phyloP scores from a whole-genome alignment of 2,329 filamentous ascomycete genomes.

The Eurotiales sp. region DNA sequence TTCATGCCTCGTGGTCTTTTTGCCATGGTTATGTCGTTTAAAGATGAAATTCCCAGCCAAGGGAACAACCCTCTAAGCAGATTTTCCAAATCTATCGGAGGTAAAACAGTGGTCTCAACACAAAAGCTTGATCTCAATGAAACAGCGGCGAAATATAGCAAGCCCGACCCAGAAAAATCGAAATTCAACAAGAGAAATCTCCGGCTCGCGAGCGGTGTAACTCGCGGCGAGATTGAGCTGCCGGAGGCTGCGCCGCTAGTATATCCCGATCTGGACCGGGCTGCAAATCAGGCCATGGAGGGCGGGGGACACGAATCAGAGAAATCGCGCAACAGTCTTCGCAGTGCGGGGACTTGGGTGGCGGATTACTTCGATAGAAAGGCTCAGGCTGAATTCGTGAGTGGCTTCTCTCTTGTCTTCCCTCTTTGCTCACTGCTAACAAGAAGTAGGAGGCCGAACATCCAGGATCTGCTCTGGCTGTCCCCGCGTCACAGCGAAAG shows the following conservation, averaged over 20 bases:
- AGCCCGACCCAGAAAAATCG: not conserved
- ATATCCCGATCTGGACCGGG: conserved; percentile 43
- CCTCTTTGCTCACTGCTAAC: not conserved
- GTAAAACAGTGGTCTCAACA: not conserved
- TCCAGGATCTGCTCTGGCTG: not conserved
- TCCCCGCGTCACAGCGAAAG: not conserved
- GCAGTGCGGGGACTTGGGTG: not conserved
- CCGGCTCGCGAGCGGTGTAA: conserved; percentile 35
- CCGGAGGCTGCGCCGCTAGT: conserved; percentile 48
- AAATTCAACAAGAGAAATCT: conserved; percentile 25
- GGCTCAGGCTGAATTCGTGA: not conserved
- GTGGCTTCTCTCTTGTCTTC: not conserved
- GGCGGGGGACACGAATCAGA: not conserved
- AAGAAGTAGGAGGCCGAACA: not conserved
- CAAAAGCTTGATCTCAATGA: not conserved
- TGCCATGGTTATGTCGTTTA: conserved; percentile 53
- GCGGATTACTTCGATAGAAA: conserved; percentile 3
- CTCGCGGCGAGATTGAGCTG: conserved; percentile 39
- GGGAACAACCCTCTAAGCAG: not conserved
- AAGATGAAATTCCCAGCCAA: conserved; percentile 18
- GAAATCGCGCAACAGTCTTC: not conserved
- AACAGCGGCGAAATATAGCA: not conserved
- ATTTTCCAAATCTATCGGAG: not conserved
- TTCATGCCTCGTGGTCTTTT: conserved; percentile 56
- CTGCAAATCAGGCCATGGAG: conserved; percentile 9